phyloP scores from a whole-genome alignment of 2,329 filamentous ascomycete genomes.

The Trichoderma oligosporum region DNA sequence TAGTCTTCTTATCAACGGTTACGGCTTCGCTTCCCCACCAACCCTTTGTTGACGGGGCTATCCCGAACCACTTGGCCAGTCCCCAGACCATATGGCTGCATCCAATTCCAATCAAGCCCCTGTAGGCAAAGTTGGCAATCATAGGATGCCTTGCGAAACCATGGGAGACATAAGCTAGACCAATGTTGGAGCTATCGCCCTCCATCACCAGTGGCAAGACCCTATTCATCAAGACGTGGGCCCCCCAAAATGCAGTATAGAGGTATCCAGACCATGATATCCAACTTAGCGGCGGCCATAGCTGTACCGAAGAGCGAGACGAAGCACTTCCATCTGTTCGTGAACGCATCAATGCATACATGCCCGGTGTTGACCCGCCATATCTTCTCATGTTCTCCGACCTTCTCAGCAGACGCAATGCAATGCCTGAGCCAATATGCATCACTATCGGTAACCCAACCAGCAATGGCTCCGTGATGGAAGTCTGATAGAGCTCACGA shows the following conservation, averaged over 20 bases:
- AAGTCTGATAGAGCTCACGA: constrained; percentile 86
- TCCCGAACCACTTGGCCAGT: constrained; percentile 73
- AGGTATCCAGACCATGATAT: constrained; percentile 71
- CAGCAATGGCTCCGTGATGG: constrained; percentile 73
- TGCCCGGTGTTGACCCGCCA: constrained; percentile 61
- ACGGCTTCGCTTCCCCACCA: constrained; percentile 41
- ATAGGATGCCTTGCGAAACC: constrained; percentile 71
- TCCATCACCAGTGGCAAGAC: constrained; percentile 70
- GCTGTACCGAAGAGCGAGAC: constrained; percentile 28
- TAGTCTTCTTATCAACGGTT: constrained; percentile 47
- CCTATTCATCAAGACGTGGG: constrained; percentile 74
- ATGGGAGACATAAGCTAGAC: constrained; percentile 78
- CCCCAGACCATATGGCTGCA: constrained; percentile 82
- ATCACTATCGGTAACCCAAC: constrained; percentile 69
- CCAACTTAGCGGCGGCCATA: constrained; percentile 68
- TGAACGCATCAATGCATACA: constrained; percentile 38
- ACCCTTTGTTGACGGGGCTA: constrained; percentile 55
- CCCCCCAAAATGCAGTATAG: constrained; percentile 60
- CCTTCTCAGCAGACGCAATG: constrained; percentile 70
- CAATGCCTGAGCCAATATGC: constrained; percentile 74
- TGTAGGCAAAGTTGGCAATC: constrained; percentile 66
- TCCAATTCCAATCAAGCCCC: constrained; percentile 61
- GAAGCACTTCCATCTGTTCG: constrained; percentile 25
- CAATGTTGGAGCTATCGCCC: constrained; percentile 82
- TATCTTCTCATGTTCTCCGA: constrained; percentile 69